Evolutionary conservation across 1,139 yeast species (phyloP).

Genomic region (Candida sojae): DNA sequence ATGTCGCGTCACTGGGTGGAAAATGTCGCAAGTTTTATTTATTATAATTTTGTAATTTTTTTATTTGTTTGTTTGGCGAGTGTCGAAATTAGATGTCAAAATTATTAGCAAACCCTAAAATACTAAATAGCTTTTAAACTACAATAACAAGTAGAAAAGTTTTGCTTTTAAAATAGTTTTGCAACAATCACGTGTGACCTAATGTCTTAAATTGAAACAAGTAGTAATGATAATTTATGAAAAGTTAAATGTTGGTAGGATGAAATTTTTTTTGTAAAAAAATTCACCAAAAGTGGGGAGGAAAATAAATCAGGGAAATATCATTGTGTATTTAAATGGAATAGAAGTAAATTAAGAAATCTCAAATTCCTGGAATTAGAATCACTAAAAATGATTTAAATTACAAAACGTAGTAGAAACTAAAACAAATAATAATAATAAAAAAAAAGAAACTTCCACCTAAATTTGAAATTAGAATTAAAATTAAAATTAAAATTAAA

Average conservation of each 20-base stretch:
- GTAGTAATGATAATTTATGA: too few species aligned
- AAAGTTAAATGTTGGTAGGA: too few species aligned
- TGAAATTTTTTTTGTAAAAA: too few species aligned
- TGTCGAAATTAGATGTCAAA: not conserved
- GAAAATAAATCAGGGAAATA: not conserved
- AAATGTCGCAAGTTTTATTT: not conserved
- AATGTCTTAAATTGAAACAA: not conserved
- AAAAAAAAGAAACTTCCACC: not conserved
- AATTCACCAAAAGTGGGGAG: too few species aligned
- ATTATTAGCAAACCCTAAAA: not conserved
- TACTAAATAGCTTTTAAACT: not conserved
- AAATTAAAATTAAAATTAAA: too few species aligned
- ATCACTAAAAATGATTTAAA: too few species aligned
- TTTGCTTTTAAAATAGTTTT: not conserved
- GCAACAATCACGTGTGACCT: not conserved
- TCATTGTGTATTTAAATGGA: not conserved
- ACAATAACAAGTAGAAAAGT: too few species aligned
- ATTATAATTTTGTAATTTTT: too few species aligned
- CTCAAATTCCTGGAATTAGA: too few species aligned
- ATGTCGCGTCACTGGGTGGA: not conserved
- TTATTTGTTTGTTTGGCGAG: not conserved
- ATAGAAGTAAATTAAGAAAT: not conserved
- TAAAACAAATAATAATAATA: not conserved
- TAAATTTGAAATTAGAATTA: not conserved
- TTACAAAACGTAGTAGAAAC: too few species aligned